phyloP scores from a whole-genome alignment of 306 rosid species.

The Pueraria montana region DNA sequence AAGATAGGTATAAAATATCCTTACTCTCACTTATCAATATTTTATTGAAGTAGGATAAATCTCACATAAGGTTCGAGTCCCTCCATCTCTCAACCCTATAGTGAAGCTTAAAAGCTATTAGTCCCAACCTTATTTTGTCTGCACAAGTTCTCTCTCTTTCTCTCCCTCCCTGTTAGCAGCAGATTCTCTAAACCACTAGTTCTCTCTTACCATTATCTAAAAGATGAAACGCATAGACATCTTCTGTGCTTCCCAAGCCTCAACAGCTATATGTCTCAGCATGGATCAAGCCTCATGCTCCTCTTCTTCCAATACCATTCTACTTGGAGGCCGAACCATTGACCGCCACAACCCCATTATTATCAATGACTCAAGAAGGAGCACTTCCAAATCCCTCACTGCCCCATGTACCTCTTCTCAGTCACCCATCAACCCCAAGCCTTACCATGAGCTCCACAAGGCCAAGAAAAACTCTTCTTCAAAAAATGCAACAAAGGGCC shows the following conservation, averaged over 20 bases:
- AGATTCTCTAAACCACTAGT: conserved; percentile 59
- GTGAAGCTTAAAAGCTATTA: conserved; percentile 44
- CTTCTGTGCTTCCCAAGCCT: conserved; percentile 85
- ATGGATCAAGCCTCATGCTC: conserved; percentile 84
- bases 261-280: conserved; percentile 82
- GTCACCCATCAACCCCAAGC: conserved; percentile 57
- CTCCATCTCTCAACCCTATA: background rate
- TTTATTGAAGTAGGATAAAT: conserved; percentile 10
- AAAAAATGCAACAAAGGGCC: conserved; percentile 42
- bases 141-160: conserved; percentile 42
- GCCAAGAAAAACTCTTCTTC: conserved; percentile 55
- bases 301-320: conserved; percentile 67
- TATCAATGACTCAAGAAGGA: conserved; percentile 72
- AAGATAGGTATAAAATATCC: background rate
- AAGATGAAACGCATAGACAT: conserved; percentile 78
- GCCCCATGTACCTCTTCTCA: conserved; percentile 61
- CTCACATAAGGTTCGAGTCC: background rate
- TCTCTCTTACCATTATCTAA: conserved; percentile 43
- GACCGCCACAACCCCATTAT: conserved; percentile 98
- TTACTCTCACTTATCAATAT: background rate
- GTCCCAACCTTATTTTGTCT: background rate
- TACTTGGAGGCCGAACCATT: conserved; percentile 82
- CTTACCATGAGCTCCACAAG: conserved; percentile 50
- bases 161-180: conserved; percentile 42
- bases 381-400: conserved; percentile 43